phyloP scores from a whole-genome alignment of 2,329 filamentous ascomycete species.

The Zymoseptoria tritici region DNA sequence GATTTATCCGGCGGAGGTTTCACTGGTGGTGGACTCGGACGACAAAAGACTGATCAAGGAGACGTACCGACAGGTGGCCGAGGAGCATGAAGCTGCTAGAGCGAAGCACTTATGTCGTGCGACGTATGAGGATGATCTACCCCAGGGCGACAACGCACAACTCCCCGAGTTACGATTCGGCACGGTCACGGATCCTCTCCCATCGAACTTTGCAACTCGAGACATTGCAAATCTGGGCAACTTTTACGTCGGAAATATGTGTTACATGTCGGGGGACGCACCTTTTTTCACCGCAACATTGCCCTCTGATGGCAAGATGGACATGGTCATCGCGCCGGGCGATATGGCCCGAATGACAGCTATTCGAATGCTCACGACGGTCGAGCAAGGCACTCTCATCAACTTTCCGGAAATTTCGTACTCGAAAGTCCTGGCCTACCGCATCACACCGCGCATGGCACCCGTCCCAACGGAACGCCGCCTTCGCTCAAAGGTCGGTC shows the following conservation, averaged over 20 bases:
- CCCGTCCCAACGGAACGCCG: slow-evolving; percentile 6
- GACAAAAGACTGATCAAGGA: slow-evolving; percentile 67
- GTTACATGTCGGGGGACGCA: slow-evolving; percentile 77
- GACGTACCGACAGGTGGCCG: slow-evolving; percentile 50
- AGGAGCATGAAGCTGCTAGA: slow-evolving; percentile 22
- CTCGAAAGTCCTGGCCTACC: slow-evolving; percentile 78
- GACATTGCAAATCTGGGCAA: slow-evolving; percentile 75
- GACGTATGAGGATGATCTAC: slow-evolving; percentile 12
- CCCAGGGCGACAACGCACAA: slow-evolving; percentile 15
- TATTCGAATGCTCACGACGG: slow-evolving; percentile 60
- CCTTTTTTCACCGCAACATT: slow-evolving; percentile 83
- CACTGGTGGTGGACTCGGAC: slow-evolving; percentile 72
- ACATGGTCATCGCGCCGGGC: slow-evolving; percentile 74
- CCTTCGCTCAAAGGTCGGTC: slow-evolving; percentile 17
- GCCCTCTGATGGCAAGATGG: slow-evolving; percentile 76
- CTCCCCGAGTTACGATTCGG: slow-evolving; percentile 71
- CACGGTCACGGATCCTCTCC: slow-evolving; percentile 68
- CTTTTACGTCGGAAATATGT: slow-evolving; percentile 94
- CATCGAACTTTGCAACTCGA: slow-evolving; percentile 66
- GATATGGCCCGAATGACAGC: slow-evolving; percentile 61
- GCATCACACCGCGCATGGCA: slow-evolving; percentile 58
- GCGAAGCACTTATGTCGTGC: slow-evolving; percentile 17
- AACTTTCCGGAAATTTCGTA: slow-evolving; percentile 72
- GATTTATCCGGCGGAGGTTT: slow-evolving; percentile 81
- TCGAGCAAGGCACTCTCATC: slow-evolving; percentile 70